These are phyloP conservation scores for Fistulinella prunicolor DNA, from an alignment of 768 basidiomycete genomes.

Conservation along the genomic window DNA sequence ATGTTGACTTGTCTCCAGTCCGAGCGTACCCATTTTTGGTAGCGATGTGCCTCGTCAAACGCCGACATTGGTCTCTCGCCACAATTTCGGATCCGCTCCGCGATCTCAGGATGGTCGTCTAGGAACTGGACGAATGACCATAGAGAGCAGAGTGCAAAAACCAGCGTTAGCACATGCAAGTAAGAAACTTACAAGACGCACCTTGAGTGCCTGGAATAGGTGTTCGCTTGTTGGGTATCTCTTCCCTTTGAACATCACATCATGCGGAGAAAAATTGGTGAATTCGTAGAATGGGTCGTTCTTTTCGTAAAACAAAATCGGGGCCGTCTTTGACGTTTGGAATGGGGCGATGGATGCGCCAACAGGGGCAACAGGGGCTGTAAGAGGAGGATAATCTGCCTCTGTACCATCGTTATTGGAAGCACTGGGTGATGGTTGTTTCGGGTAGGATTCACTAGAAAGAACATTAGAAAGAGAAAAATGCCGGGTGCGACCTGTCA, in stretches of 20 bases:
- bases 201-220: conserved; percentile 74
- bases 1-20: conserved; percentile 73
- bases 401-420: conserved; percentile 10
- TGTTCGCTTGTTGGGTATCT: conserved; percentile 75
- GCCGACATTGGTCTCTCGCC: conserved; percentile 61
- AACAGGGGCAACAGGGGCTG: conserved; percentile 27
- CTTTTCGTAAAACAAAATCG: conserved; percentile 64
- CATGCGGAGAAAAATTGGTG: conserved; percentile 70
- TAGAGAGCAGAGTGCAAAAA: not conserved
- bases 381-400: conserved; percentile 31
- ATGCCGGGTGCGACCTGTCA: not conserved
- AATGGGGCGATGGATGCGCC: conserved; percentile 32
- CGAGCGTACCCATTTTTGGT: conserved; percentile 55
- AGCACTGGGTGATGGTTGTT: conserved; percentile 9
- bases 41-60: conserved; percentile 64
- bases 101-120: conserved; percentile 55
- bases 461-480: conserved; percentile 1
- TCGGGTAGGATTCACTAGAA: conserved; percentile 13
- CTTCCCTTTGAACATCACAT: conserved; percentile 58
- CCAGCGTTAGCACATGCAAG: not conserved
- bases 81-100: conserved; percentile 66
- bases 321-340: conserved; percentile 26
- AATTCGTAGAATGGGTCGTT: conserved; percentile 65
- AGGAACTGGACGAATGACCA: conserved; percentile 46
- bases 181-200: conserved; percentile 17